phyloP scores from a whole-genome alignment of 495 filamentous ascomycete genomes.

The Patellaria atrata region DNA sequence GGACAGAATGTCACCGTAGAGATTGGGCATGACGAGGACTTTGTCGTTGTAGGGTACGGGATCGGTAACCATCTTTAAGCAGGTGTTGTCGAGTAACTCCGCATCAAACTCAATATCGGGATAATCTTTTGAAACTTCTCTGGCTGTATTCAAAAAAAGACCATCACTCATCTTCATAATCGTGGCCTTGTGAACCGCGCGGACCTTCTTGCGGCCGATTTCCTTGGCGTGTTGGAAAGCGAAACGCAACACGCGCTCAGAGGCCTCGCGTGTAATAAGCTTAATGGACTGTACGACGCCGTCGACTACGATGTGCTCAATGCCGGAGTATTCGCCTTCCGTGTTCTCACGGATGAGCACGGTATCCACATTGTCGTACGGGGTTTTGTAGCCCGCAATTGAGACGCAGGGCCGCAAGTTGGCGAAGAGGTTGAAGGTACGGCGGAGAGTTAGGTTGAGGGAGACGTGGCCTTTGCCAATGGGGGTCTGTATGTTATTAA shows the following conservation, averaged over 20 bases:
- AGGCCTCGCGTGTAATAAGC: slow-evolving; percentile 87
- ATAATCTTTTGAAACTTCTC: slow-evolving; percentile 81
- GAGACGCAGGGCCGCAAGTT: slow-evolving; percentile 96
- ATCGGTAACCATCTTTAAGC: slow-evolving; percentile 94
- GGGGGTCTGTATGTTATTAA: slow-evolving; percentile 50
- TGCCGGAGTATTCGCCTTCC: slow-evolving; percentile 98
- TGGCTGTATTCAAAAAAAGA: slow-evolving; percentile 80
- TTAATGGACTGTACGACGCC: slow-evolving; percentile 99
- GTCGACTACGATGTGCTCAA: slow-evolving; percentile 96
- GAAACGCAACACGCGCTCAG: slow-evolving; percentile 85
- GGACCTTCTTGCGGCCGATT: slow-evolving; percentile 86
- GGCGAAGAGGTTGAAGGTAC: slow-evolving; percentile 99
- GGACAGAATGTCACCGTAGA: slow-evolving; percentile 98
- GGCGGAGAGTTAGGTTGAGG: slow-evolving; percentile 92
- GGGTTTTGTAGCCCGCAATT: slow-evolving; percentile 92
- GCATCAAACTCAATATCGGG: slow-evolving; percentile 88
- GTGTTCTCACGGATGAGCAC: slow-evolving; percentile 99
- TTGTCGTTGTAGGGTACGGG: slow-evolving; percentile 94
- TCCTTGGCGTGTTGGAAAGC: slow-evolving; percentile 94
- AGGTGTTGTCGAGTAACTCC: slow-evolving; percentile 96
- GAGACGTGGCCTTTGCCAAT: slow-evolving; percentile 98
- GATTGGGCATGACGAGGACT: slow-evolving; percentile 98
- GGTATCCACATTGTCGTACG: slow-evolving; percentile 95
- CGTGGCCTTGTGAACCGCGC: slow-evolving; percentile 96
- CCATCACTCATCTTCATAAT: slow-evolving; percentile 99